Conservation (phyloP, 2,329 filamentous ascomycete genomes). For the Iodosphaeria phyllophila region DNA sequence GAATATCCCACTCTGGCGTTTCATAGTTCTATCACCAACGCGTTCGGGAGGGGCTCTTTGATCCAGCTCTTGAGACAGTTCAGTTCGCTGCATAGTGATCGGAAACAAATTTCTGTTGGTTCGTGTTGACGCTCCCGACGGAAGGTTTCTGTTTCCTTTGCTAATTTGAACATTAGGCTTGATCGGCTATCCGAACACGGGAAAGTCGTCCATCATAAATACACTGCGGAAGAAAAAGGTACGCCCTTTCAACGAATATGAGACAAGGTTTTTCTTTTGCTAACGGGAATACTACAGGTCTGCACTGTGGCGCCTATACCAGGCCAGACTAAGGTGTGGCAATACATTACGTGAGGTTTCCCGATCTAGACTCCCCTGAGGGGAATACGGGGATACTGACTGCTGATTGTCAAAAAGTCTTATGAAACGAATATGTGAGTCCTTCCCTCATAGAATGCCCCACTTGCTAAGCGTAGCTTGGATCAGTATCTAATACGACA, state of each 20-base stretch:
- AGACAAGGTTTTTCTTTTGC: too few relatives aligned
- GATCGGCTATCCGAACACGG: conserved; percentile 76
- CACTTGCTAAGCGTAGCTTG: conserved; percentile 47
- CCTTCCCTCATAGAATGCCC: conserved; percentile 1
- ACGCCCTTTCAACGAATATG: too few relatives aligned
- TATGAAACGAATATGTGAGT: background rate
- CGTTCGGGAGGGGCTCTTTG: conserved; percentile 86
- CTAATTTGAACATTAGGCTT: too few relatives aligned
- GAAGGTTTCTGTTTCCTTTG: too few relatives aligned
- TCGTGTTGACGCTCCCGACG: too few relatives aligned
- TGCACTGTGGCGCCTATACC: conserved; percentile 36
- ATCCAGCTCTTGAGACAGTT: conserved; percentile 90
- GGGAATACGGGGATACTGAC: too few relatives aligned
- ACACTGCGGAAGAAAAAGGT: conserved; percentile 88
- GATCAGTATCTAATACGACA: background rate
- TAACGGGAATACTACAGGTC: too few relatives aligned
- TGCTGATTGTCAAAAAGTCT: conserved; percentile 45
- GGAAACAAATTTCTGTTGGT: conserved; percentile 93
- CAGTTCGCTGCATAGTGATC: conserved; percentile 68
- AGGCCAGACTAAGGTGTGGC: conserved; percentile 95
- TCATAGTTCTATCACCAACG: conserved; percentile 86
- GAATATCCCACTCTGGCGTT: conserved; percentile 91
- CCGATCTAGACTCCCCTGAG: too few relatives aligned
- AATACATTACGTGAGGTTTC: conserved; percentile 91
- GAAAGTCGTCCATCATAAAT: conserved; percentile 96